phyloP scores from a whole-genome alignment of 352 stramenopile species.

The Thalassiosira mediterranea region DNA sequence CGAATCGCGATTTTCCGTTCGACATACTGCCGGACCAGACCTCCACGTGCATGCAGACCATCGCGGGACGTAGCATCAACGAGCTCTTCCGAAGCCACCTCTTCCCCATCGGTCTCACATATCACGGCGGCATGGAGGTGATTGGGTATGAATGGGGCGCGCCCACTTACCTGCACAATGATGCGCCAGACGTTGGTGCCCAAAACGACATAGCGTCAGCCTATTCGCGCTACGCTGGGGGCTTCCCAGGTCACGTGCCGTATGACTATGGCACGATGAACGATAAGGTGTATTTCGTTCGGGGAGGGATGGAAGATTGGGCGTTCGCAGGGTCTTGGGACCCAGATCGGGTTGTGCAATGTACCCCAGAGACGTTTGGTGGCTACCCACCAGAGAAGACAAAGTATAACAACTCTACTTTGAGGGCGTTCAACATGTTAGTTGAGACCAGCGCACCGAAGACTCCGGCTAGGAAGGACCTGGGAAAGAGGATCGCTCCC shows the following conservation, averaged over 20 bases:
- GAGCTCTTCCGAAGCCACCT: slow-evolving; percentile 96
- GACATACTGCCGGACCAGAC: slow-evolving; percentile 78
- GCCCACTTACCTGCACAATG: slow-evolving; percentile 78
- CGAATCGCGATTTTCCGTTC: slow-evolving; percentile 99
- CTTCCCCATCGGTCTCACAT: slow-evolving; percentile 96
- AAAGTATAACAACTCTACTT: slow-evolving; percentile 90
- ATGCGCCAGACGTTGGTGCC: slow-evolving; percentile 77
- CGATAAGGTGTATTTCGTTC: slow-evolving; percentile 95
- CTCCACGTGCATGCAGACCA: slow-evolving; percentile 93
- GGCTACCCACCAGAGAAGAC: slow-evolving; percentile 91
- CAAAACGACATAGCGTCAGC: slow-evolving; percentile 76
- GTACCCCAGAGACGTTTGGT: slow-evolving; percentile 88
- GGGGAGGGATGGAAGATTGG: slow-evolving; percentile 98
- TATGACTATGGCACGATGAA: slow-evolving; percentile 90
- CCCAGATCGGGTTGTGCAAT: slow-evolving; percentile 71
- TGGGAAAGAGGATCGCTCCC: slow-evolving; percentile 84
- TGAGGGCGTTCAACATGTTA: slow-evolving; percentile 95
- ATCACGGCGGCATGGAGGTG: slow-evolving; percentile 96
- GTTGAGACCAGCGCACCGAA: slow-evolving; percentile 95
- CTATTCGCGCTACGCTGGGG: slow-evolving; percentile 71
- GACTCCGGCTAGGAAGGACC: slow-evolving; percentile 75
- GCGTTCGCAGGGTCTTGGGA: slow-evolving; percentile 86
- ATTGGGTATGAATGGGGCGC: slow-evolving; percentile 98
- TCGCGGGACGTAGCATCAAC: slow-evolving; percentile 94
- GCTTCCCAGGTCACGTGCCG: slow-evolving; percentile 49